Percentiles rank a stretch among this genome's conserved stretches.
phyloP scores from a whole-genome alignment of 352 stramenopile genomes.

The Globisporangium spiculum region DNA sequence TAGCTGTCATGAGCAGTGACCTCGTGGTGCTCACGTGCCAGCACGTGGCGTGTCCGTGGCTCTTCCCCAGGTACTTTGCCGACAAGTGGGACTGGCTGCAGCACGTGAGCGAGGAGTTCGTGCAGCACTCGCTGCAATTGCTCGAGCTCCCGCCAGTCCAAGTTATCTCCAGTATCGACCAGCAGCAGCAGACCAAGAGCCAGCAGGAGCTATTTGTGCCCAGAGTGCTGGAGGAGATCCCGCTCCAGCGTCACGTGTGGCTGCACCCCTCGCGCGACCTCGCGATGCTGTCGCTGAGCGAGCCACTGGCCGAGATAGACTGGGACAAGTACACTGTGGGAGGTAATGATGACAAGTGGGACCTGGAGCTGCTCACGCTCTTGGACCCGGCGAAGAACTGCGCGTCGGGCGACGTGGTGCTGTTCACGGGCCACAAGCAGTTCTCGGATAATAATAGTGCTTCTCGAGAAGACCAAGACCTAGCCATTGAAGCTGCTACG shows the following conservation, averaged over 20 bases:
- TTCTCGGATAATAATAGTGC: conserved; percentile 14
- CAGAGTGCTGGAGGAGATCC: conserved; percentile 52
- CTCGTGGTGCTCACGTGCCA: conserved; percentile 66
- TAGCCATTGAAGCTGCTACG: neutral
- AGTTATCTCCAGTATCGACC: neutral
- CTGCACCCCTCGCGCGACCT: conserved; percentile 56
- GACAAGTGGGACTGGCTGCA: conserved; percentile 84
- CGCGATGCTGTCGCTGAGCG: conserved; percentile 51
- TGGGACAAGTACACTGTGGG: conserved; percentile 17
- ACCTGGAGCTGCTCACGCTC: conserved; percentile 40
- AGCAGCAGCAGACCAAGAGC: neutral
- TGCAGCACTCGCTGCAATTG: conserved; percentile 67
- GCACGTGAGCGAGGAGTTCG: conserved; percentile 72
- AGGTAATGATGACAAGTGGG: conserved; percentile 15
- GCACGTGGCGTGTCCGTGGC: conserved; percentile 80
- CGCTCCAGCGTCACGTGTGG: conserved; percentile 45
- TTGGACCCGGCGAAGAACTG: conserved; percentile 12
- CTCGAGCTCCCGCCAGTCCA: conserved; percentile 28
- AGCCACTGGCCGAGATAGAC: conserved; percentile 25
- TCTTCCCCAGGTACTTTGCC: conserved; percentile 71
- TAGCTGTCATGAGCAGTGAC: neutral
- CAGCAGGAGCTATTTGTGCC: conserved; percentile 18
- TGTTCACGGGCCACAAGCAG: conserved; percentile 58
- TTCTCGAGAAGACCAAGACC: conserved; percentile 5
- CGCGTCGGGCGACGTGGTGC: conserved; percentile 33